These are phyloP conservation scores for Tetrapisispora taiwanensis DNA, from an alignment of 805 yeast species.

Conservation along the genomic window DNA sequence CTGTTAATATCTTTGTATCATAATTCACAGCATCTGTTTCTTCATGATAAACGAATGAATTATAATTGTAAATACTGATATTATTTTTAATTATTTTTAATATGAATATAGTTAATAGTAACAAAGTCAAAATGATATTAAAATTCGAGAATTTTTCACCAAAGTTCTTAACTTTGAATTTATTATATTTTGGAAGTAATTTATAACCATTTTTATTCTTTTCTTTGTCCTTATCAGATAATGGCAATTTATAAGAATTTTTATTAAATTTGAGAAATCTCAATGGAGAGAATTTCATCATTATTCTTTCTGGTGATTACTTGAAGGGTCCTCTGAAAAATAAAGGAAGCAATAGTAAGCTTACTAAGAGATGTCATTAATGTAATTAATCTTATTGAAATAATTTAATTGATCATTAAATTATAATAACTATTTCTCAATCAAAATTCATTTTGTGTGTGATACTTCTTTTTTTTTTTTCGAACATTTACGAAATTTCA, in stretches of 20 bases:
- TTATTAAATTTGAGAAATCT: not conserved
- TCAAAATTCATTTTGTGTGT: too few relatives aligned
- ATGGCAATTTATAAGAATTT: not conserved
- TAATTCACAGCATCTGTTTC: not conserved
- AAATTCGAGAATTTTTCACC: not conserved
- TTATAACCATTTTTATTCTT: not conserved
- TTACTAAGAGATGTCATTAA: too few relatives aligned
- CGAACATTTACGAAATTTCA: too few relatives aligned
- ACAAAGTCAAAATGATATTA: not conserved
- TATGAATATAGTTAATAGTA: not conserved
- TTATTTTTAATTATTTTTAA: not conserved
- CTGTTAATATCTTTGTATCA: constrained; percentile 15
- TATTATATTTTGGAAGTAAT: not conserved
- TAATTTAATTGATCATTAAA: too few relatives aligned
- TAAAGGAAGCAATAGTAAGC: too few relatives aligned
- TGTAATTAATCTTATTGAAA: too few relatives aligned
- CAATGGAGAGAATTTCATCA: not conserved
- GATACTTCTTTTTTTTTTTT: too few relatives aligned
- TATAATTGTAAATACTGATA: not conserved
- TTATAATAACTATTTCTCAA: too few relatives aligned
- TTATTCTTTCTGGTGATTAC: too few relatives aligned
- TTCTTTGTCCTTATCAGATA: not conserved
- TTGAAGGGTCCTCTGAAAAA: too few relatives aligned
- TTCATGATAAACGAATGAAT: not conserved
- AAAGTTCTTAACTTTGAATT: not conserved